These are phyloP conservation scores for Gaultheria prostrata DNA, from an alignment of 148 eudicot genomes.

Conservation along the genomic window DNA sequence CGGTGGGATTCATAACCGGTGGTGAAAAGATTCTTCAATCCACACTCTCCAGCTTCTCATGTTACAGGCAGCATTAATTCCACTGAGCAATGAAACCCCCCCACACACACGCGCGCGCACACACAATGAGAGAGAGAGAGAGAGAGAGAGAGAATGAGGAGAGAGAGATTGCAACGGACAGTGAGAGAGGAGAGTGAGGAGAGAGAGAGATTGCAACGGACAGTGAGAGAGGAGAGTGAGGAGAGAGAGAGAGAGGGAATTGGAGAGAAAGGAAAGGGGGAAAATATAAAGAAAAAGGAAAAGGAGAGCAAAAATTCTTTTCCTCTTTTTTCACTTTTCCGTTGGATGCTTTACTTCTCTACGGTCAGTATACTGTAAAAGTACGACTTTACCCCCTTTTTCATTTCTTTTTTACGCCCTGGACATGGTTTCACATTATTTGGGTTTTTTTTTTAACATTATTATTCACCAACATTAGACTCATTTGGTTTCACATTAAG, in stretches of 20 bases:
- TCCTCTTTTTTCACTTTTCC: constrained; percentile 24
- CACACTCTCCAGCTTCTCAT: constrained; percentile 21
- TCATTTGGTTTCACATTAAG: neutral
- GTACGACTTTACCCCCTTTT: constrained; percentile 13
- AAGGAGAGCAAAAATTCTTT: neutral
- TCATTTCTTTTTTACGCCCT: neutral
- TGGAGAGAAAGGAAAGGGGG: neutral
- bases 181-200: constrained; percentile 24
- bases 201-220: constrained; percentile 1
- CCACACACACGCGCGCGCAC: neutral
- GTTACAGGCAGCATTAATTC: constrained; percentile 17
- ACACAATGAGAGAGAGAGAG: neutral
- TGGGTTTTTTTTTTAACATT: neutral
- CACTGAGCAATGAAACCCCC: neutral
- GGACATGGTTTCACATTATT: neutral
- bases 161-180: constrained; percentile 1
- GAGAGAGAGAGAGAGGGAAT: neutral
- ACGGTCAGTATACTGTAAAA: constrained; percentile 9
- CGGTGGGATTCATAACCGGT: constrained; percentile 60
- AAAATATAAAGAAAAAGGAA: neutral
- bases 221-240: constrained; percentile 28
- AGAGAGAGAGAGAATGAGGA: constrained; percentile 14
- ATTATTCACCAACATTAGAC: neutral
- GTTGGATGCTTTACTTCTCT: constrained; percentile 39
- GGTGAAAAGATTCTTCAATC: constrained; percentile 34